Conservation (phyloP, 2,329 filamentous ascomycete genomes). For the Fusarium sp. region DNA sequence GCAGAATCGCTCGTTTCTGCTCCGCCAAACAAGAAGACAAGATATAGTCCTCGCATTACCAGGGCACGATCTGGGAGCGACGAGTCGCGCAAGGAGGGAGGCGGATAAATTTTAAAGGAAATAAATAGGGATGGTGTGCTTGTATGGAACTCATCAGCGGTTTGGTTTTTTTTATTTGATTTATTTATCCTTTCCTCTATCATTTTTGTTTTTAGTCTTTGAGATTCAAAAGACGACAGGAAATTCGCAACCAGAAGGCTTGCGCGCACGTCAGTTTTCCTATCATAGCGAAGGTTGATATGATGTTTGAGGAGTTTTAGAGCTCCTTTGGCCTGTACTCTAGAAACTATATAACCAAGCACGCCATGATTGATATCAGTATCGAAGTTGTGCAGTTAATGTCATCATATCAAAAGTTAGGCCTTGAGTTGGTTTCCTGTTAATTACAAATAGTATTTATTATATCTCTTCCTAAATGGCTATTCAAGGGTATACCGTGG, state of each 20-base stretch:
- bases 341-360: slow-evolving; percentile 38
- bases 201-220: slow-evolving; percentile 24
- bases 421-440: background rate
- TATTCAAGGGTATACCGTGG: slow-evolving; percentile 27
- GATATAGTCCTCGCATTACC: slow-evolving; percentile 7
- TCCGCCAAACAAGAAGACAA: slow-evolving; percentile 5
- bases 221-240: slow-evolving; percentile 14
- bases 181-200: slow-evolving; percentile 4
- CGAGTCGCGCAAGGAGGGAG: background rate
- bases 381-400: background rate
- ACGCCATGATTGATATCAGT: slow-evolving; percentile 20
- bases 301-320: slow-evolving; percentile 5
- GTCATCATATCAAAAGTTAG: background rate
- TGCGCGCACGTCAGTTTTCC: slow-evolving; percentile 8
- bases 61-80: background rate
- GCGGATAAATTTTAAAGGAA: background rate
- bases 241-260: slow-evolving; percentile 11
- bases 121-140: slow-evolving; percentile 2
- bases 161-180: slow-evolving; percentile 11
- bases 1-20: background rate
- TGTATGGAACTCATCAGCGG: slow-evolving; percentile 35
- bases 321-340: slow-evolving; percentile 35
- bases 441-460: slow-evolving; percentile 31
- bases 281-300: slow-evolving; percentile 14
- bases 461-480: slow-evolving; percentile 26